These are phyloP conservation scores for Leccinum fallax DNA, from an alignment of 1,284 basidiomycete species.

Conservation along the genomic window DNA sequence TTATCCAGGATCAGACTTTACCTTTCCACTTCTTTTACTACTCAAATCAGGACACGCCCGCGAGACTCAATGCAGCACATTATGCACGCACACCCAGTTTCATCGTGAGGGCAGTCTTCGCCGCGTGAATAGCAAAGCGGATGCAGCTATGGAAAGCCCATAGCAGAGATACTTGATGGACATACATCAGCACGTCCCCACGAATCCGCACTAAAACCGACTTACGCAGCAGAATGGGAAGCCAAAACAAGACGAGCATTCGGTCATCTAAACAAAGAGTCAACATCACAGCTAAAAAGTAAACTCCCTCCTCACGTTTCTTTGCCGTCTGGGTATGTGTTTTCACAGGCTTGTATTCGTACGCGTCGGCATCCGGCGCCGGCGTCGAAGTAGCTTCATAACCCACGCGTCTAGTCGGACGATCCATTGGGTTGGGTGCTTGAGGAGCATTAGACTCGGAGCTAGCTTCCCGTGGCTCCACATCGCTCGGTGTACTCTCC, in stretches of 20 bases:
- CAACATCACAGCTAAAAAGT: not conserved
- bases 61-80: slow-evolving; percentile 13
- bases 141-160: slow-evolving; percentile 66
- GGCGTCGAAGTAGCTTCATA: slow-evolving; percentile 54
- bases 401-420: slow-evolving; percentile 43
- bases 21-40: not conserved
- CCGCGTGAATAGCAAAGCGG: slow-evolving; percentile 55
- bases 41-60: not conserved
- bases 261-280: slow-evolving; percentile 67
- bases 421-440: slow-evolving; percentile 13
- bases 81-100: slow-evolving; percentile 46
- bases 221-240: slow-evolving; percentile 84
- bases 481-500: slow-evolving; percentile 11
- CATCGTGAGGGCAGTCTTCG: slow-evolving; percentile 53
- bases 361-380: slow-evolving; percentile 67
- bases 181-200: slow-evolving; percentile 25
- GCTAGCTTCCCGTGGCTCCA: slow-evolving; percentile 10
- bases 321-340: slow-evolving; percentile 56
- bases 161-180: slow-evolving; percentile 59
- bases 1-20: slow-evolving; percentile 3
- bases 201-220: slow-evolving; percentile 26
- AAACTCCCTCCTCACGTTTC: slow-evolving; percentile 60
- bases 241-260: slow-evolving; percentile 94
- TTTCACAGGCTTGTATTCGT: slow-evolving; percentile 59
- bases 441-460: slow-evolving; percentile 16